Base-by-base conservation (phyloP, 768 basidiomycete genomes). In the Tricholoma matsutake region DNA sequence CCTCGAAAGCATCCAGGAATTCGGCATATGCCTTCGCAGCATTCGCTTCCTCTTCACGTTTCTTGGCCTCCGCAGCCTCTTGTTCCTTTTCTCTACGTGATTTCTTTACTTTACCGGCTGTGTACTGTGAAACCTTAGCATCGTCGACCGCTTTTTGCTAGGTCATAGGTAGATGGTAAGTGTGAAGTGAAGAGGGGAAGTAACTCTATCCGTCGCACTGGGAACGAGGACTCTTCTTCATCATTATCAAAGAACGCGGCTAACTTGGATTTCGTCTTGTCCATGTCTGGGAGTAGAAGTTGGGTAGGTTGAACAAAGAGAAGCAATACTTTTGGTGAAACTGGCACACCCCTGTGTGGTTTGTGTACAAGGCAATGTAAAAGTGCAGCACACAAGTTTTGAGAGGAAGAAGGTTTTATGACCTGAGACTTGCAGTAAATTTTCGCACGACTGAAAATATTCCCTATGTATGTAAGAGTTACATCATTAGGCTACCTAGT, bases 51-150 rank as follows among this genome's bases (percentile, higher is more conserved):
- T 94, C 92, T 69, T 92, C 91, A 63, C 81, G 84, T 67, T 88
- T 87, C 76, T 94, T 97, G 39, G 88, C 89, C 69, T 96, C 94
- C 35, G 92, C 96, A 54, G 89, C 89, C 68, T 98, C 96, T 69
- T 87, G 88, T 71, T 98, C 97, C 68, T 91, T 90, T 75, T 98
- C 96, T 64, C 91, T 82, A 61, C 89, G 87, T 14, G 94, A 94
- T 78, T 98, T 98, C 61, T 88, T 86, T 56, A 88, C 85, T 37
- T 84, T 91, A n/a, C 91, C 94, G 69, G 92, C 86, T 32, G 91
- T 75, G 75, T 92, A 97, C 53, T 92, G 89, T 35, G 91, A 89
- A 61, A 91, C 76, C 75, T 96, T 96, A 67, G 88, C 84, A 69
- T 90, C 88, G 68, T 93, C 92, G 61, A 96, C 81, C 60, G 89